These are phyloP conservation scores for Leccinum olivaceopallidum DNA, from an alignment of 768 basidiomycete genomes.

Conservation along the genomic window DNA sequence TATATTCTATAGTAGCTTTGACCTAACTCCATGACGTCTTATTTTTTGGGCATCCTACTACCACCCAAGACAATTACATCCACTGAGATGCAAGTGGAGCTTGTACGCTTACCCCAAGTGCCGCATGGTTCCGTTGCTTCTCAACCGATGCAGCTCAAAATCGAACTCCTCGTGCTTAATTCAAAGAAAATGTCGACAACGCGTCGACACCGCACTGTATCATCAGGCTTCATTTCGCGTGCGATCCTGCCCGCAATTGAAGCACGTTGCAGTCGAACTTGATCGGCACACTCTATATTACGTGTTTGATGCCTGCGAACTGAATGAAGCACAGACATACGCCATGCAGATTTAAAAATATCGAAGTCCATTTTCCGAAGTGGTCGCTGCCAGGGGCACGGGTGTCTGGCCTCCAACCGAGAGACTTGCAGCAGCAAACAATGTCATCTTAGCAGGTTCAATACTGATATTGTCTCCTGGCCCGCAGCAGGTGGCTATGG, in stretches of 20 bases:
- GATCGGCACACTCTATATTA: constrained; percentile 4
- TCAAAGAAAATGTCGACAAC: background rate
- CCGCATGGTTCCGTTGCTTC: background rate
- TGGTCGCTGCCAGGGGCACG: background rate
- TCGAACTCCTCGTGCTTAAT: background rate
- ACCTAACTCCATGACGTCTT: background rate
- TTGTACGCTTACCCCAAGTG: background rate
- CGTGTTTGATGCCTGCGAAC: too few relatives aligned
- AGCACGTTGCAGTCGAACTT: constrained; percentile 1
- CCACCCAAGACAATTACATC: background rate
- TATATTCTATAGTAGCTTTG: background rate
- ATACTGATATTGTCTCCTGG: background rate
- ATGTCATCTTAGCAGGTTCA: background rate
- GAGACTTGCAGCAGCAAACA: background rate
- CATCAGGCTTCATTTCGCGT: constrained; percentile 6
- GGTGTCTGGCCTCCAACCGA: background rate
- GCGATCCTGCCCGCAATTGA: background rate
- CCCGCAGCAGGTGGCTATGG: background rate
- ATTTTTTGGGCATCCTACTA: background rate
- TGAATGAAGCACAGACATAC: background rate
- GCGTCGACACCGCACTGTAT: background rate
- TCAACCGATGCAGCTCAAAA: background rate
- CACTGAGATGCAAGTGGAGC: background rate
- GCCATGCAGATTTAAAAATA: background rate
- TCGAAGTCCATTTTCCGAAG: background rate